phyloP scores from a whole-genome alignment of 1,284 basidiomycete species.

The Leccinum variabile region DNA sequence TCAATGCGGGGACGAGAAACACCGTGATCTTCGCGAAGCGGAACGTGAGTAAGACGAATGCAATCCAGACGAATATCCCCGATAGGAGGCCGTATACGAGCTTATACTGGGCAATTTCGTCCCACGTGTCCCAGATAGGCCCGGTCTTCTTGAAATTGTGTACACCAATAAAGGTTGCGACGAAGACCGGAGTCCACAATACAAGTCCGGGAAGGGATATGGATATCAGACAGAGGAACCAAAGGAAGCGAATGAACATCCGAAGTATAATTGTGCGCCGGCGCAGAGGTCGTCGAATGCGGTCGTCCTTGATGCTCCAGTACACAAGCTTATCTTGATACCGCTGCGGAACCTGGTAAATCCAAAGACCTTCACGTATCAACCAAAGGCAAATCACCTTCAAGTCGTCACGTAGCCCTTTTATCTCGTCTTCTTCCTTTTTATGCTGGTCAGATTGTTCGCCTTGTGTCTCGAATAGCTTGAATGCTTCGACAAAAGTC shows the following conservation, averaged over 20 bases:
- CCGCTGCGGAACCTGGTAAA: slow-evolving; percentile 39
- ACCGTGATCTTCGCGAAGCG: slow-evolving; percentile 57
- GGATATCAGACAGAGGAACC: slow-evolving; percentile 64
- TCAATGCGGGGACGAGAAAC: slow-evolving; percentile 63
- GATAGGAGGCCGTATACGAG: slow-evolving; percentile 77
- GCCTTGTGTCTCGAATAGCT: slow-evolving; percentile 39
- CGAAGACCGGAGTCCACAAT: slow-evolving; percentile 77
- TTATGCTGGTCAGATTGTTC: slow-evolving; percentile 22
- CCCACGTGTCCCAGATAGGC: slow-evolving; percentile 78
- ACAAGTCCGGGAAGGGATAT: slow-evolving; percentile 79
- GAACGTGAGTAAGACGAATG: slow-evolving; percentile 55
- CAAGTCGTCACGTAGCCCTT: slow-evolving; percentile 54
- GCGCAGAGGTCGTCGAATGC: slow-evolving; percentile 64
- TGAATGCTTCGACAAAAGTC: slow-evolving; percentile 76
- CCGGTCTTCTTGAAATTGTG: slow-evolving; percentile 74
- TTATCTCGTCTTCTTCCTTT: slow-evolving; percentile 32
- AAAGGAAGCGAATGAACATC: slow-evolving; percentile 60
- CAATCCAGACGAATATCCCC: slow-evolving; percentile 64
- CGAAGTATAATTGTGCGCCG: slow-evolving; percentile 53
- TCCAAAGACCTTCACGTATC: background rate
- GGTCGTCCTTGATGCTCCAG: slow-evolving; percentile 78
- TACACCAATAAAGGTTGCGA: slow-evolving; percentile 63
- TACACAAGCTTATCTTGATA: slow-evolving; percentile 71
- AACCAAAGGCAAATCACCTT: slow-evolving; percentile 47
- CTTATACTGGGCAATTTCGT: slow-evolving; percentile 88